phyloP scores from a whole-genome alignment of 306 rosid genomes.

The Cicer chorassanicum region DNA sequence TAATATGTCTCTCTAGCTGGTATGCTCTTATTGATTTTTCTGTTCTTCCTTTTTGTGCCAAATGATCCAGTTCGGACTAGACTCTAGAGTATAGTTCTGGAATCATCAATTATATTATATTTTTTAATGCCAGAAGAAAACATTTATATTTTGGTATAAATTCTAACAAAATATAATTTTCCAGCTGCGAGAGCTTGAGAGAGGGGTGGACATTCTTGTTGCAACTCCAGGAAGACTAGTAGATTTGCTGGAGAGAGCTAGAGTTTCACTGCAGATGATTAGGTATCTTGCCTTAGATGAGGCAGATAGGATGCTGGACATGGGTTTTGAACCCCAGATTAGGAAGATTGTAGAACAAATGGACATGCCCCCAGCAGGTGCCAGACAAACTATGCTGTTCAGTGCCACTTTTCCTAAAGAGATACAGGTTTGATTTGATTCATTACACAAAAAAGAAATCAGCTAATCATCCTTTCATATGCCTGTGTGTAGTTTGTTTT shows the following conservation, averaged over 20 bases:
- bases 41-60: not conserved
- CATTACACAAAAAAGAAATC: not conserved
- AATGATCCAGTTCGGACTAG: not conserved
- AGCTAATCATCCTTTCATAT: not conserved
- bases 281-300: constrained; percentile 54
- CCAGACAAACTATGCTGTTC: constrained; percentile 82
- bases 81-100: not conserved
- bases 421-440: constrained; percentile 65
- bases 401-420: constrained; percentile 93
- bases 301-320: constrained; percentile 59
- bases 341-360: constrained; percentile 63
- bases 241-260: constrained; percentile 89
- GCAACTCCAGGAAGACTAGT: constrained; percentile 97
- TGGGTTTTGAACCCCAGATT: constrained; percentile 59
- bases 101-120: constrained; percentile 11
- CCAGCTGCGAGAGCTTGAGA: constrained; percentile 89
- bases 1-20: constrained; percentile 1
- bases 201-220: constrained; percentile 94
- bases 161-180: constrained; percentile 41
- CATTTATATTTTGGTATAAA: constrained; percentile 7
- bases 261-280: constrained; percentile 76
- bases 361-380: constrained; percentile 92
- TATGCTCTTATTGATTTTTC: constrained; percentile 7
- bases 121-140: not conserved
- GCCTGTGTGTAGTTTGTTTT: not conserved